phyloP scores from a whole-genome alignment of 2,329 filamentous ascomycete species.

The Penicillium janthinellum region DNA sequence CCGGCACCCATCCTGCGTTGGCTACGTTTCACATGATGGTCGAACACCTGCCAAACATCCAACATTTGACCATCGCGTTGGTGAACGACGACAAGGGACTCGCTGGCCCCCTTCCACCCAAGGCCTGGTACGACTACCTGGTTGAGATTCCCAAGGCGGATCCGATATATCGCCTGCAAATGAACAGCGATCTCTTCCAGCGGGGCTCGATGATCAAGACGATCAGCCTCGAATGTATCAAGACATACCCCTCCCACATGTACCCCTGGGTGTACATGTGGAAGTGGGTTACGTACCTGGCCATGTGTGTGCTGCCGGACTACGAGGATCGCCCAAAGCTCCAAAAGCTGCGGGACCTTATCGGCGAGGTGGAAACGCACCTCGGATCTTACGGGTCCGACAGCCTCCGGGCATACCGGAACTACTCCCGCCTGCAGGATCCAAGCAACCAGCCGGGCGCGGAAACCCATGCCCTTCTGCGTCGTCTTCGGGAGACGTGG shows the following conservation, averaged over 20 bases:
- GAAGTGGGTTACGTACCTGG: neutral
- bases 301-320: neutral
- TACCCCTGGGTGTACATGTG: neutral
- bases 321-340: too few species aligned
- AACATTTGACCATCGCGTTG: neutral
- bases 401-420: neutral
- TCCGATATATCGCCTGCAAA: neutral
- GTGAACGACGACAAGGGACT: neutral
- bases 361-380: neutral
- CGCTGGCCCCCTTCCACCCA: neutral
- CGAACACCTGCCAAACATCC: neutral
- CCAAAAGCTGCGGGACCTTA: neutral
- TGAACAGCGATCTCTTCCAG: neutral
- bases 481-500: neutral
- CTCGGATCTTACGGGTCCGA: neutral
- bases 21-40: too few species aligned
- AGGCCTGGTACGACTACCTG: neutral
- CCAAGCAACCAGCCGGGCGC: neutral
- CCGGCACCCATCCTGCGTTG: too few species aligned
- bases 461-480: neutral
- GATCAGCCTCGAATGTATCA: neutral
- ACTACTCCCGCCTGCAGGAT: neutral
- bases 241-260: neutral
- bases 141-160: too few species aligned
- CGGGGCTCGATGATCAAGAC: neutral